Percentiles rank a stretch among this genome's conserved stretches.
These are phyloP conservation scores for Dothideomycetes sp. DNA, from an alignment of 2,329 filamentous ascomycete genomes.

Conservation along the genomic window DNA sequence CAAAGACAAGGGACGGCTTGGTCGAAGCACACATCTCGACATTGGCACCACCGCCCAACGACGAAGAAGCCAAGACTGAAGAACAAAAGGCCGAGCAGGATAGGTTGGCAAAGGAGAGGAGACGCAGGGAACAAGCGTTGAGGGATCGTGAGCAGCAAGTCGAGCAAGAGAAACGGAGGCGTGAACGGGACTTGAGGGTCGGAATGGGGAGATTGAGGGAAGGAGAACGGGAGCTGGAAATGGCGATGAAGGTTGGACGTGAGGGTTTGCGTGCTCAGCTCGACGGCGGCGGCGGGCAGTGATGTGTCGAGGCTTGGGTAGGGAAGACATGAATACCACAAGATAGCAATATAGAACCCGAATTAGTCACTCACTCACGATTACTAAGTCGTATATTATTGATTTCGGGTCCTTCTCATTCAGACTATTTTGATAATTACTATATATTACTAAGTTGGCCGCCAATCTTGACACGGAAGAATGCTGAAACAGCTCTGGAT, in stretches of 20 bases:
- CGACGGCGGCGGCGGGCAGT: too few relatives aligned
- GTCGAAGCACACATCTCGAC: slow-evolving; percentile 58
- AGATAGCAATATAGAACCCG: too few relatives aligned
- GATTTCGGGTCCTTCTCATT: too few relatives aligned
- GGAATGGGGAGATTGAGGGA: slow-evolving; percentile 48
- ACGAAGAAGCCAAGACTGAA: slow-evolving; percentile 20
- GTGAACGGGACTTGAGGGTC: slow-evolving; percentile 18
- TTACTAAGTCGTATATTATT: too few relatives aligned
- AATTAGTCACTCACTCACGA: too few relatives aligned
- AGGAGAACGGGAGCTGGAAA: slow-evolving; percentile 58
- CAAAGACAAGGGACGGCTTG: slow-evolving; percentile 52
- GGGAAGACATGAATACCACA: too few relatives aligned
- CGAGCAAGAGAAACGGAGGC: slow-evolving; percentile 19
- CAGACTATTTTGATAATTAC: too few relatives aligned
- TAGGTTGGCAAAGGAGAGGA: slow-evolving; percentile 38
- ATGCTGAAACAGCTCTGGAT: slow-evolving; percentile 24
- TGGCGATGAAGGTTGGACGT: slow-evolving; percentile 60
- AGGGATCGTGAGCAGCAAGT: slow-evolving; percentile 47
- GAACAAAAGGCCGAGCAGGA: slow-evolving; percentile 44
- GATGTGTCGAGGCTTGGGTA: too few relatives aligned
- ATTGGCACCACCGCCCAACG: slow-evolving; percentile 50
- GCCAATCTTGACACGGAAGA: slow-evolving; percentile 24
- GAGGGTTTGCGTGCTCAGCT: slow-evolving; percentile 57
- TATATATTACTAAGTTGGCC: too few relatives aligned
- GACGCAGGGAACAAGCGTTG: slow-evolving; percentile 55